These are phyloP conservation scores for Deinandra increscens DNA, from an alignment of 129 eudicot genomes.

Conservation along the genomic window DNA sequence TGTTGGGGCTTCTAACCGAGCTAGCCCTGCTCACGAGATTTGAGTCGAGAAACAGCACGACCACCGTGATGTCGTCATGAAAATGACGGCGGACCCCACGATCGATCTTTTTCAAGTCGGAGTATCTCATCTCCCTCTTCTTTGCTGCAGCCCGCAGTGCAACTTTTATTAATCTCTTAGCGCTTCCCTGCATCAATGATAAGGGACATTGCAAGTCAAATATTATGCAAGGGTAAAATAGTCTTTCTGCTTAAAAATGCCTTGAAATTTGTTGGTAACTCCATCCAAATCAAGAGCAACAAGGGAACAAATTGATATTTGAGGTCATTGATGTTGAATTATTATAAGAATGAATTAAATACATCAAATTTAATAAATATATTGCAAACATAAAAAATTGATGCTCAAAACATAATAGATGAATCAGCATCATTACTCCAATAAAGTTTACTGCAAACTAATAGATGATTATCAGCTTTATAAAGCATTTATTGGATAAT, in stretches of 20 bases:
- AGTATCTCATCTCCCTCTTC: slow-evolving; percentile 95
- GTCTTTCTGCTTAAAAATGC: not conserved
- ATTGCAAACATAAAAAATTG: not conserved
- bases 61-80: slow-evolving; percentile 86
- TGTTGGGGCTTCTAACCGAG: slow-evolving; percentile 47
- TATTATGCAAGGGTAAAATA: not conserved
- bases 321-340: slow-evolving; percentile 5
- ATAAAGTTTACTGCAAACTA: too few relatives aligned
- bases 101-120: slow-evolving; percentile 80
- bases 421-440: too few relatives aligned
- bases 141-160: slow-evolving; percentile 85
- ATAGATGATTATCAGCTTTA: too few relatives aligned
- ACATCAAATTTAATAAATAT: not conserved
- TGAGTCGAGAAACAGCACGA: slow-evolving; percentile 72
- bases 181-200: slow-evolving; percentile 66
- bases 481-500: not conserved
- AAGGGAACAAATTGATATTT: not conserved
- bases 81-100: slow-evolving; percentile 95
- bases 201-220: not conserved
- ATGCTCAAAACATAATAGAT: not conserved
- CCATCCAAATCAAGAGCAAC: slow-evolving; percentile 16
- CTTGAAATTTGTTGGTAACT: not conserved
- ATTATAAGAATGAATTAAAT: not conserved
- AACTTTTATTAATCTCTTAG: slow-evolving; percentile 70
- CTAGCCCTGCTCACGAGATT: slow-evolving; percentile 70